phyloP scores from a whole-genome alignment of 345 rosid species.

The Citropsis articulata region DNA sequence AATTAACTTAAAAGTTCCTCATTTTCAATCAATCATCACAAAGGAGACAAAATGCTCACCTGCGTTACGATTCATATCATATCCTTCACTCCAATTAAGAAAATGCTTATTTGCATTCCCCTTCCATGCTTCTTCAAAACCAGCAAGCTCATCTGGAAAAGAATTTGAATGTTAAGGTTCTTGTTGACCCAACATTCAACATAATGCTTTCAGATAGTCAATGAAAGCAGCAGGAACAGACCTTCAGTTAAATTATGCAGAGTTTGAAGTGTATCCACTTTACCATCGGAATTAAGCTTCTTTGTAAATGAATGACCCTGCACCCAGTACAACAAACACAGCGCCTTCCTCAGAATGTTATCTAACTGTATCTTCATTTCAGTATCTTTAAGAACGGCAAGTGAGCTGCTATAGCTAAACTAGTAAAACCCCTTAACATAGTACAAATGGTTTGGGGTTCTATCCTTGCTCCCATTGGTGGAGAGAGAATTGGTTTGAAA shows the following conservation, averaged over 20 bases:
- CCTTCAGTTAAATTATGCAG: slow-evolving; percentile 80
- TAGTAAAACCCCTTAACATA: too few species aligned
- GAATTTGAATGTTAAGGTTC: not conserved
- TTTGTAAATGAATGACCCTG: slow-evolving; percentile 81
- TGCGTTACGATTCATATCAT: slow-evolving; percentile 15
- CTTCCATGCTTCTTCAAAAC: slow-evolving; percentile 69
- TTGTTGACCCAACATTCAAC: not conserved
- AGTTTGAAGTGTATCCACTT: slow-evolving; percentile 70
- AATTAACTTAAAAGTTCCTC: not conserved
- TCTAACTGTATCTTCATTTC: not conserved
- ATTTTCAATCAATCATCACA: not conserved
- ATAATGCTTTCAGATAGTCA: not conserved
- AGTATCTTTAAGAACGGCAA: not conserved
- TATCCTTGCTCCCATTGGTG: not conserved
- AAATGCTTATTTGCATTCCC: slow-evolving; percentile 34
- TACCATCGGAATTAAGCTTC: slow-evolving; percentile 70
- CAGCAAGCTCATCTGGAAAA: slow-evolving; percentile 53
- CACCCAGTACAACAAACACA: slow-evolving; percentile 8
- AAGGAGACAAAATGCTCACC: slow-evolving; percentile 28
- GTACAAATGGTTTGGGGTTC: not conserved
- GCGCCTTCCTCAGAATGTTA: not conserved
- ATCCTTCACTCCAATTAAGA: slow-evolving; percentile 29
- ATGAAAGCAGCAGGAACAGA: slow-evolving; percentile 15
- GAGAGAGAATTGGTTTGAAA: not conserved
- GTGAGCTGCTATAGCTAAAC: too few species aligned